Percentiles rank a stretch among this genome's conserved stretches.
Conservation (phyloP, 176 grass and related monocot species). For the Puya raimondii region DNA sequence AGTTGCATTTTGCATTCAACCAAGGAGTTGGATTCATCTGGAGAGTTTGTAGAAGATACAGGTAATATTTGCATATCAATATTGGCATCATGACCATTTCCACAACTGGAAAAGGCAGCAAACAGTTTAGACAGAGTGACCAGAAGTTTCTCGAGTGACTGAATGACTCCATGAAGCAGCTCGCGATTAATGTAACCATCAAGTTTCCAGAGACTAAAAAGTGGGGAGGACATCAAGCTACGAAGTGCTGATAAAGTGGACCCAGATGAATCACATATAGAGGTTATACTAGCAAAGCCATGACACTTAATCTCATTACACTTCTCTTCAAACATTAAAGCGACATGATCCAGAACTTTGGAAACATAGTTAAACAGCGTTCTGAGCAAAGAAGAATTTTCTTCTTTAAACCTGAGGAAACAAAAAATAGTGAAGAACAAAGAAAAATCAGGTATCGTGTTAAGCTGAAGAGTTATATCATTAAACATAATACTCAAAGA, state of each 20-base stretch:
- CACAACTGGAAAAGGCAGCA: slow-evolving; percentile 32
- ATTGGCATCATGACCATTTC: slow-evolving; percentile 38
- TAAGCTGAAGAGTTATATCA: neutral
- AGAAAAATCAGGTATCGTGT: neutral
- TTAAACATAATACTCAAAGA: neutral
- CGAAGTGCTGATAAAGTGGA: slow-evolving; percentile 43
- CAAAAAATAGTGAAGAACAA: neutral
- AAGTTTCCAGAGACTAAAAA: slow-evolving; percentile 42
- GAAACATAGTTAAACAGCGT: slow-evolving; percentile 39
- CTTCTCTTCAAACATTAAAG: slow-evolving; percentile 50
- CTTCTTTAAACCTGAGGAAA: slow-evolving; percentile 45
- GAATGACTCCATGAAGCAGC: slow-evolving; percentile 28
- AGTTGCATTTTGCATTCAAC: slow-evolving; percentile 35
- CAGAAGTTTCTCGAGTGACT: slow-evolving; percentile 64
- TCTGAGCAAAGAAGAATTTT: slow-evolving; percentile 43
- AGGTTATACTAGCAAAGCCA: slow-evolving; percentile 35
- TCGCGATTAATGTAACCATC: slow-evolving; percentile 29
- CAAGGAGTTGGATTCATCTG: slow-evolving; percentile 32
- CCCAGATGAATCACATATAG: slow-evolving; percentile 44
- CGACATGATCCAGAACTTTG: slow-evolving; percentile 45
- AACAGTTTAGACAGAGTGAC: slow-evolving; percentile 52
- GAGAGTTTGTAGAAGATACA: slow-evolving; percentile 30
- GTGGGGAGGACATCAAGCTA: slow-evolving; percentile 54
- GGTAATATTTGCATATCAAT: slow-evolving; percentile 32
- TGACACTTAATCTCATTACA: slow-evolving; percentile 42